Evolutionary conservation across 441 rosid species (phyloP), one percentile per base, ranked within the genome.

Genomic region (Eugenia klotzschiana): DNA sequence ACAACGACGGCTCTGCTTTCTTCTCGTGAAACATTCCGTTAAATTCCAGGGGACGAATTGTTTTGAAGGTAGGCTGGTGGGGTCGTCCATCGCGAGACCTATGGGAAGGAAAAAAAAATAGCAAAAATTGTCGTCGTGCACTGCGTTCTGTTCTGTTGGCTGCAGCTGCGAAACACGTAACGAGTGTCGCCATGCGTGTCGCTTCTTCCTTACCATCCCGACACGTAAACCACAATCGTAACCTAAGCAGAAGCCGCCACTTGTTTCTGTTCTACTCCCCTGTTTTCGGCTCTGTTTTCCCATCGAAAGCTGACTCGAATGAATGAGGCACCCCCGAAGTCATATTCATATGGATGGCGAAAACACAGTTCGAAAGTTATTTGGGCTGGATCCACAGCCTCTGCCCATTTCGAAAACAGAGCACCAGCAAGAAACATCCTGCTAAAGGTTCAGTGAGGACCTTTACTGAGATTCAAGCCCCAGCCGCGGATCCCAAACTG

Each of bases 401-500:
- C 1, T 27, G 40, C 23, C 11, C 73, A 29, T 20, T 60, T 60
- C 41, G 73, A 60, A 15, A 60, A 29, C 77, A 69, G 22, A 33
- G 77, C 77, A 69, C 46, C 46, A 37, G 77, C 4, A 37, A 69
- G 77, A 43, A 69, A 69, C 77, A 33, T 20, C 77, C 46, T n/a
- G n/a, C n/a, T n/a, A n/a, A n/a, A 26, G 46, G 23, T 18, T 33
- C 10, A 69, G 40, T 22, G 4, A 20, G 77, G 25, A 20, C 77
- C 15, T 8, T 69, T 37, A 22, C 82, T 22, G 58, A 50, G 92
- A 83, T 87, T 84, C 79, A 60, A 72, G 25, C 99, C 99, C 99
- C 94, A 93, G 11, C 87, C 85, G 13, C 88, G 91, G 83, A 94
- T 87, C 25, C 99, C 98, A 12, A 87, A 86, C 85, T 92, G 98